Evolutionary conservation across 495 filamentous ascomycete genomes (phyloP).

Genomic region (Penicillium simplicissimum): DNA sequence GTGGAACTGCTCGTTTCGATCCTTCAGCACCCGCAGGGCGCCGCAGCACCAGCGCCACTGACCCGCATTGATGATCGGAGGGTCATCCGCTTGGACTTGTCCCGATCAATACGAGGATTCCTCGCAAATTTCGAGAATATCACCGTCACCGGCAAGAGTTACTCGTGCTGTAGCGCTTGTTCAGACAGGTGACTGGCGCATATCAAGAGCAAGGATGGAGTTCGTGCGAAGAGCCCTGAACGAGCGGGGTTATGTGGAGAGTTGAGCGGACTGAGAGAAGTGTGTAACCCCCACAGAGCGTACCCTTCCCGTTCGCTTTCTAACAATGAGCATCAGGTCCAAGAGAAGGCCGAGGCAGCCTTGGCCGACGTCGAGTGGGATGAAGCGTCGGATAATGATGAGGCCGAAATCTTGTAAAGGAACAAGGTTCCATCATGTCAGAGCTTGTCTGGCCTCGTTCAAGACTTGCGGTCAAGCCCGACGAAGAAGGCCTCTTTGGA

Average conservation of each 20-base stretch:
- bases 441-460: conserved; percentile 1
- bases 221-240: conserved; percentile 87
- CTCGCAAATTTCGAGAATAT: conserved; percentile 85
- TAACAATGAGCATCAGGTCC: conserved; percentile 50
- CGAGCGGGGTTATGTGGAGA: conserved; percentile 85
- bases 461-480: conserved; percentile 56
- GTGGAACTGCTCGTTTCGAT: conserved; percentile 88
- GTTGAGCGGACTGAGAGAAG: conserved; percentile 86
- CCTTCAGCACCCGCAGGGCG: conserved; percentile 75
- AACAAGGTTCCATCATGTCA: too few relatives aligned
- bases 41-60: conserved; percentile 60
- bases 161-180: conserved; percentile 91
- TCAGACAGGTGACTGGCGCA: conserved; percentile 68
- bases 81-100: conserved; percentile 82
- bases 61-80: conserved; percentile 55
- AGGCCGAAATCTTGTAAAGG: conserved; percentile 33
- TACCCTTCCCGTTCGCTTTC: not conserved
- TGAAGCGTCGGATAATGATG: conserved; percentile 54
- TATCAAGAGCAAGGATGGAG: conserved; percentile 75
- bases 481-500: conserved; percentile 89
- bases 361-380: conserved; percentile 62
- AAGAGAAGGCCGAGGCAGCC: conserved; percentile 73
- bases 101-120: conserved; percentile 88
- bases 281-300: conserved; percentile 37
- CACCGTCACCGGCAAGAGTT: conserved; percentile 75